These are phyloP conservation scores for Mucor ambiguus DNA, from an alignment of 371 early-diverging fungal species.

Conservation along the genomic window DNA sequence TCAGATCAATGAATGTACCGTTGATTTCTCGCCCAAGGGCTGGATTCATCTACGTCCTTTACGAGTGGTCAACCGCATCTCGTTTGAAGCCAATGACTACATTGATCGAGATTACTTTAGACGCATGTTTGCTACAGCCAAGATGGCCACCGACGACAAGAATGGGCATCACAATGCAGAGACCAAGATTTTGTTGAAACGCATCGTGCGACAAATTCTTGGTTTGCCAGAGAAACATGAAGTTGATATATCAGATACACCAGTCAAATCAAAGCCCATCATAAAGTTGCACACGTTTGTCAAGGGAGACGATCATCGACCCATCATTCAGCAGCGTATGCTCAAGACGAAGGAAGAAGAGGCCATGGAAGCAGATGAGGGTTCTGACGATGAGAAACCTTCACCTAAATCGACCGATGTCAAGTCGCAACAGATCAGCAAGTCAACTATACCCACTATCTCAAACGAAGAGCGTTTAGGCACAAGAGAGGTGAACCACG, in stretches of 20 bases:
- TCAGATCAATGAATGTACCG: conserved; percentile 43
- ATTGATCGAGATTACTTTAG: conserved; percentile 47
- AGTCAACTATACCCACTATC: background rate
- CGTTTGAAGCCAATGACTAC: conserved; percentile 42
- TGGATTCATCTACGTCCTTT: conserved; percentile 47
- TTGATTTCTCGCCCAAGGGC: conserved; percentile 43
- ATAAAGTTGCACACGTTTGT: background rate
- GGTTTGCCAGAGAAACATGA: conserved; percentile 18
- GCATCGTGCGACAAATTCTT: conserved; percentile 35
- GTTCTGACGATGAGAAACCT: conserved; percentile 29
- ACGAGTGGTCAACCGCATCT: conserved; percentile 32
- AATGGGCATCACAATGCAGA: conserved; percentile 21
- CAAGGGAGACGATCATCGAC: background rate
- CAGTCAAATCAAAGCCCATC: background rate
- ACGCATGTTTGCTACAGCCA: conserved; percentile 47
- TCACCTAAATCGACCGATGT: conserved; percentile 16
- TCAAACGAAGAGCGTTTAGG: conserved; percentile 23
- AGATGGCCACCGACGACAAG: conserved; percentile 34
- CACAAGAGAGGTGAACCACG: conserved; percentile 30
- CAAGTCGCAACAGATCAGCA: conserved; percentile 6
- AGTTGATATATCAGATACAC: background rate
- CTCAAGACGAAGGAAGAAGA: conserved; percentile 33
- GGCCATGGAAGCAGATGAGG: conserved; percentile 29
- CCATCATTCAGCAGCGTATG: conserved; percentile 16
- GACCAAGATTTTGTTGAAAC: conserved; percentile 27